Conservation (phyloP, 1,284 basidiomycete species). For the Fomitopsis betulina region DNA sequence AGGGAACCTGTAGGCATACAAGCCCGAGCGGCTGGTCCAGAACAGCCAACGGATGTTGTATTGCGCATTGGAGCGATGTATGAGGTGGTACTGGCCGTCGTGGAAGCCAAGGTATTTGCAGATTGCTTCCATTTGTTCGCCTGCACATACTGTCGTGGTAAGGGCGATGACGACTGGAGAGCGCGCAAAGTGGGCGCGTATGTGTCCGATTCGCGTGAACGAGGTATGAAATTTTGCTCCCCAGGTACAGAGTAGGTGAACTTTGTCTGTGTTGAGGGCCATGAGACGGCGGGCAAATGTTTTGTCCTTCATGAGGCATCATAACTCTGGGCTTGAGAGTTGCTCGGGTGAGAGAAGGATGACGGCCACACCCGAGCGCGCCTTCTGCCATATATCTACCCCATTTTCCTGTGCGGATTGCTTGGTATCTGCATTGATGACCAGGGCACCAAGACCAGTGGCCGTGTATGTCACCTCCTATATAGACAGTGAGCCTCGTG, state of each 20-base stretch:
- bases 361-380: not conserved
- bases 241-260: not conserved
- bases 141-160: not conserved
- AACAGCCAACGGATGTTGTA: not conserved
- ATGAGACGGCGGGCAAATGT: not conserved
- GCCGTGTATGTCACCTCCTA: not conserved
- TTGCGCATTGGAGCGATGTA: not conserved
- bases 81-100: not conserved
- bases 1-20: not conserved
- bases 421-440: not conserved
- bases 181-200: no score
- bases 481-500: not conserved
- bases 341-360: conserved; percentile 2
- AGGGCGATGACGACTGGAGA: not conserved
- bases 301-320: not conserved
- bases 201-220: not conserved
- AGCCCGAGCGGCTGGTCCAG: not conserved
- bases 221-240: not conserved
- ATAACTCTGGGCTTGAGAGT: not conserved
- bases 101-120: not conserved
- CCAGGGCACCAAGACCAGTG: not conserved
- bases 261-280: not conserved
- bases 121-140: not conserved
- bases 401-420: not conserved
- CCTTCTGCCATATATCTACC: not conserved